Percentiles rank a stretch among this genome's conserved stretches.
These are phyloP conservation scores for Suillus hirtellus DNA, from an alignment of 768 basidiomycete genomes.

Conservation along the genomic window DNA sequence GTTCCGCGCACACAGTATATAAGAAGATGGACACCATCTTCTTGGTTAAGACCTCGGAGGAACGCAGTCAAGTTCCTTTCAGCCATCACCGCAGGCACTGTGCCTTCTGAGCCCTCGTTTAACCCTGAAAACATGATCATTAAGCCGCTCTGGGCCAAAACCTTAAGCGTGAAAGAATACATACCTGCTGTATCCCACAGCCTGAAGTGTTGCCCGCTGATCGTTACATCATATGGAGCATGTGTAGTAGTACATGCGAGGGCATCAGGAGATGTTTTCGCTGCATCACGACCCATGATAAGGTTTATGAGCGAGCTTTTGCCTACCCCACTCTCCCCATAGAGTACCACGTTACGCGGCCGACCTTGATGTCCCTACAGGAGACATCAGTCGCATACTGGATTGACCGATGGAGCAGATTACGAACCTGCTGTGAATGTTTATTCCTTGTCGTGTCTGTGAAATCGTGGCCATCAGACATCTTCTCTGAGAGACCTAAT, in stretches of 20 bases:
- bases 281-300: conserved; percentile 27
- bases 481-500: background rate
- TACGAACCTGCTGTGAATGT: conserved; percentile 6
- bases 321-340: conserved; percentile 35
- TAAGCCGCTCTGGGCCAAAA: conserved; percentile 21
- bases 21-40: conserved; percentile 30
- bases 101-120: conserved; percentile 8
- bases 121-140: conserved; percentile 29
- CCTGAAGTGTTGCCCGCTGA: conserved; percentile 22
- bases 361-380: conserved; percentile 4
- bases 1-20: conserved; percentile 33
- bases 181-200: conserved; percentile 37
- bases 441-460: conserved; percentile 7
- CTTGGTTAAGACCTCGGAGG: conserved; percentile 29
- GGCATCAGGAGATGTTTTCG: conserved; percentile 32
- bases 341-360: conserved; percentile 34
- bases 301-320: conserved; percentile 48
- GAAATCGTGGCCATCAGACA: conserved; percentile 19
- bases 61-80: conserved; percentile 7
- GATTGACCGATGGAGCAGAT: background rate
- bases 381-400: background rate
- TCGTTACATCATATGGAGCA: conserved; percentile 25
- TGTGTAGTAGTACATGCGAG: conserved; percentile 35
- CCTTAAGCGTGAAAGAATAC: conserved; percentile 25
- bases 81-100: conserved; percentile 12